Base-by-base conservation (phyloP, 2,329 filamentous ascomycete genomes). In the Xylariaceae sp. region DNA sequence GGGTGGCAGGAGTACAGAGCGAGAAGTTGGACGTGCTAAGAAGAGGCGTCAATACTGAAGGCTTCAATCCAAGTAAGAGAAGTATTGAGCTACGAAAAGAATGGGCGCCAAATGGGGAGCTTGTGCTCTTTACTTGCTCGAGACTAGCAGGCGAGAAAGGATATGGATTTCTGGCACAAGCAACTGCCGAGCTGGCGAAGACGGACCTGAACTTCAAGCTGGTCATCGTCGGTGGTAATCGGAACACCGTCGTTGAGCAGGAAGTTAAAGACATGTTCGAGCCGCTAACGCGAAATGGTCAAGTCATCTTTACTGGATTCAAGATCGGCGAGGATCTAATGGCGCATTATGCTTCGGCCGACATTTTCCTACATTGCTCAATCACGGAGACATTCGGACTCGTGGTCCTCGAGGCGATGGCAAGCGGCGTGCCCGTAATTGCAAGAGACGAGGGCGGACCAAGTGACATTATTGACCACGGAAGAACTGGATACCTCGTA, bases 361-460 rank as follows among this genome's bases (percentile, higher is more conserved):
- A 89, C 64, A 61, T 89, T n/a, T 89, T 89, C 65, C 70, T 89
- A 11, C 86, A 89, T 71, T 88, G 85, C 70, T 89, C 84, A 18
- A 75, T 89, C 52, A 89, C 86, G 0, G 86, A 89, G 69, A 89
- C 86, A 0, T 89, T 89, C 67, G 86, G 86, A 0, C 74, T 89
- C 8, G 86, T 89, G 0, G 86, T 89, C 1, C 73, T 89, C 2
- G 86, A 89, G 69, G 82, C 83, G 3, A 88, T 89, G 85, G 85
- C 86, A 0, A 87, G 84, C 58, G 85, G 85, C 2, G 77, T 90
- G 2, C 85, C 86, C 0, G 86, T 89, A 20, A 76, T 89, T 46
- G 86, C 86, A 2, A 78, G 87, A 39, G 85, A 89, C 62, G 83
- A 87, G 65, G 86, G 86, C 8, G 86, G 87, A 0, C 86, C 86